Evolutionary conservation across 169 alveolate species (phyloP).

Genomic region (Miamiensis avidus): DNA sequence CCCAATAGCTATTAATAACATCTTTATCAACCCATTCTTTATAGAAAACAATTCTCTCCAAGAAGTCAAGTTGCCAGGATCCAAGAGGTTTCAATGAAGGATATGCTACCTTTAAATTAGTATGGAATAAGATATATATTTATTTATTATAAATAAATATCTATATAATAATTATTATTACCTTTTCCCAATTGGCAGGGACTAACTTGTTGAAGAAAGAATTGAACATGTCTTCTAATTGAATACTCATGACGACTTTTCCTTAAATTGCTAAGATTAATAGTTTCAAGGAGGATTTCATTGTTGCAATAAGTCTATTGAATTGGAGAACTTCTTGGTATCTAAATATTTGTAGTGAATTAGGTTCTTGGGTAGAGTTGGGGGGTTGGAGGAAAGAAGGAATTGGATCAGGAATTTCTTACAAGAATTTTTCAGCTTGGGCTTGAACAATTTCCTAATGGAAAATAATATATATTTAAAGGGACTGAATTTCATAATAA

Average conservation of each 20-base stretch:
- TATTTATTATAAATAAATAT: too few species aligned
- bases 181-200: conserved; percentile 76
- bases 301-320: conserved; percentile 73
- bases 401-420: conserved; percentile 58
- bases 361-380: conserved; percentile 63
- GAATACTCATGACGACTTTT: conserved; percentile 85
- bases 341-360: conserved; percentile 88
- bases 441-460: conserved; percentile 90
- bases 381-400: too few species aligned
- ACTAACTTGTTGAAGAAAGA: conserved; percentile 83
- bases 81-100: conserved; percentile 85
- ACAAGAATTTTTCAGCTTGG: conserved; percentile 73
- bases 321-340: conserved; percentile 91
- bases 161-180: too few species aligned
- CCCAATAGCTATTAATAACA: conserved; percentile 79
- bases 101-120: conserved; percentile 59
- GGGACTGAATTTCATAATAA: background rate
- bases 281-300: conserved; percentile 73
- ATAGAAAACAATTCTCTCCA: conserved; percentile 76
- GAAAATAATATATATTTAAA: too few species aligned
- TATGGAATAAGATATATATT: too few species aligned
- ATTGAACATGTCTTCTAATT: conserved; percentile 84
- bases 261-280: conserved; percentile 87
- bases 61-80: conserved; percentile 83
- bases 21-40: conserved; percentile 72